These are phyloP conservation scores for Penicillium sp. DNA, from an alignment of 2,329 filamentous ascomycete genomes.

Conservation along the genomic window DNA sequence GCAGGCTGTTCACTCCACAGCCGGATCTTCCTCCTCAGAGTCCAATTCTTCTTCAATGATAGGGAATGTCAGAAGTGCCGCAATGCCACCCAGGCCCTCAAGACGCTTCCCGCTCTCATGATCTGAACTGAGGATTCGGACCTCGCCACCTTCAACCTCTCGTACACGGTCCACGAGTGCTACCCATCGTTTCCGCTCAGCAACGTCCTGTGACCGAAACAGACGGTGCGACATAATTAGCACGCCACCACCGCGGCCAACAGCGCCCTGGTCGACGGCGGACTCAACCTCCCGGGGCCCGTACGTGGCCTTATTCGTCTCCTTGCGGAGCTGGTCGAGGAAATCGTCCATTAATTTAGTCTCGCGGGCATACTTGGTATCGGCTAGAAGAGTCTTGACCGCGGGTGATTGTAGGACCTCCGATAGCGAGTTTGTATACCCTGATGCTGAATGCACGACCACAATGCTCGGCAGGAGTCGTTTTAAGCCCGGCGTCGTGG, in stretches of 20 bases:
- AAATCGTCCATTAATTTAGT: conserved; percentile 82
- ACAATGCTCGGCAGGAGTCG: conserved; percentile 61
- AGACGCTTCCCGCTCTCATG: conserved; percentile 89
- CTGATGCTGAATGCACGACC: conserved; percentile 81
- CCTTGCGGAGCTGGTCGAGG: conserved; percentile 70
- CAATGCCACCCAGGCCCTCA: conserved; percentile 80
- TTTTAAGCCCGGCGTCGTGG: conserved; percentile 60
- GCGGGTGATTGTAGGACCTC: conserved; percentile 81
- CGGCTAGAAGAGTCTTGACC: conserved; percentile 71
- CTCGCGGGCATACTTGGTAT: conserved; percentile 85
- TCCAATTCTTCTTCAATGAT: conserved; percentile 76
- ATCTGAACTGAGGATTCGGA: conserved; percentile 82
- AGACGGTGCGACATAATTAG: conserved; percentile 83
- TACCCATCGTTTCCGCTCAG: conserved; percentile 75
- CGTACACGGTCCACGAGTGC: conserved; percentile 82
- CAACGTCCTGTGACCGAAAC: conserved; percentile 79
- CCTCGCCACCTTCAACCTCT: conserved; percentile 76
- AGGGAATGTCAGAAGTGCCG: conserved; percentile 86
- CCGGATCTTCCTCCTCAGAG: conserved; percentile 45
- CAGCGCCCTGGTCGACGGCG: conserved; percentile 81
- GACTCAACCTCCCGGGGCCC: conserved; percentile 76
- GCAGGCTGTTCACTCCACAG: no score
- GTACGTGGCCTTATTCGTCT: conserved; percentile 90
- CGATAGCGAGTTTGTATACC: conserved; percentile 80
- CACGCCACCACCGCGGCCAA: conserved; percentile 79